These are phyloP conservation scores for Cryphonectria parasitica DNA, from an alignment of 2,329 filamentous ascomycete genomes.

Conservation along the genomic window DNA sequence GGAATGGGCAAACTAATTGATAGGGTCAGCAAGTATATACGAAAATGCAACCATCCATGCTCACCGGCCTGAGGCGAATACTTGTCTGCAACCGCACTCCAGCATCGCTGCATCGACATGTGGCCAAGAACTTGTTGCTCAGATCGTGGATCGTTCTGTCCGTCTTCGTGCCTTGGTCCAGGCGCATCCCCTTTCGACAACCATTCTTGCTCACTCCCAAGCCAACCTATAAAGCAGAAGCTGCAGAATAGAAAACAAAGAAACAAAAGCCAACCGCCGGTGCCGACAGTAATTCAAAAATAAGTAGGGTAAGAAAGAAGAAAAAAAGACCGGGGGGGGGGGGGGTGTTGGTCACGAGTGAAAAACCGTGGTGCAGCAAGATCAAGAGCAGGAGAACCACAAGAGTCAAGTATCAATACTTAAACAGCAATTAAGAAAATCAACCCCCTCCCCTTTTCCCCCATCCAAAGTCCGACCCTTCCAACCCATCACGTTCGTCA, in stretches of 20 bases:
- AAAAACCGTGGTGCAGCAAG: background rate
- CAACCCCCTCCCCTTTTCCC: background rate
- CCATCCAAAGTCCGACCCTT: conserved; percentile 2
- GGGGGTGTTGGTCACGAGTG: background rate
- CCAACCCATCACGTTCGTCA: conserved; percentile 12
- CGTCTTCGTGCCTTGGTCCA: background rate
- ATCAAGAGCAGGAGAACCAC: conserved; percentile 5
- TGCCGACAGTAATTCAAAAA: background rate
- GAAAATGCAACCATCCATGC: background rate
- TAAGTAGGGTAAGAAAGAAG: no score
- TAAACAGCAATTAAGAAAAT: conserved; percentile 17
- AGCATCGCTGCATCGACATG: background rate
- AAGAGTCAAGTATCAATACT: conserved; percentile 20
- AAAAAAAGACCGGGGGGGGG: no score
- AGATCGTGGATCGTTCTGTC: background rate
- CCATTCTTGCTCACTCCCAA: background rate
- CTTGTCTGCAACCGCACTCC: background rate
- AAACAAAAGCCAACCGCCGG: background rate
- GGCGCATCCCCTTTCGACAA: background rate
- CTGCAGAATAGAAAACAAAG: background rate
- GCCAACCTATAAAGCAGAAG: background rate
- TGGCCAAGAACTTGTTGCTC: background rate
- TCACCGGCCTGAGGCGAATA: background rate
- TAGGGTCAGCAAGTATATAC: background rate
- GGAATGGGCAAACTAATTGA: background rate